phyloP scores from a whole-genome alignment of 2,329 filamentous ascomycete species.

The Zasmidium angulare region DNA sequence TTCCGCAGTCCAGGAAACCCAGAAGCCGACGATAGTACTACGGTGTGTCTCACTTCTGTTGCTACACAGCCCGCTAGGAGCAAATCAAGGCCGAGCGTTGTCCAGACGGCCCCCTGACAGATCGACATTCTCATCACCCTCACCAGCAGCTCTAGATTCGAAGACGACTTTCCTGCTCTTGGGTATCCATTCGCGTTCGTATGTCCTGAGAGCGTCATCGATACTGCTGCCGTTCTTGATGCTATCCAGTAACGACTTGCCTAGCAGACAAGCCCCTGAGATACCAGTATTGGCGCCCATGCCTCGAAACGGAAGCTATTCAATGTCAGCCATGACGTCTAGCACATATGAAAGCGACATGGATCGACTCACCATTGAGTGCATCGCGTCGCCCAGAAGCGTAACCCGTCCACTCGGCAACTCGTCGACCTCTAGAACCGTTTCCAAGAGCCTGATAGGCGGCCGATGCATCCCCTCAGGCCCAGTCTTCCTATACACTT shows the following conservation, averaged over 20 bases:
- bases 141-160: background rate
- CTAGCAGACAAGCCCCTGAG: background rate
- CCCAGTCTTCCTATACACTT: background rate
- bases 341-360: no score
- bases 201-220: background rate
- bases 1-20: no score
- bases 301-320: background rate
- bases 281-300: background rate
- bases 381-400: background rate
- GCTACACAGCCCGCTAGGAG: no score
- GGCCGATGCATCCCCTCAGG: background rate
- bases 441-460: background rate
- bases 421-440: background rate
- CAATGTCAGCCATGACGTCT: background rate
- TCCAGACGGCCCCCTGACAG: background rate
- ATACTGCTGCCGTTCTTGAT: background rate
- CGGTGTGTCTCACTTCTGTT: no score
- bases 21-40: no score
- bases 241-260: background rate
- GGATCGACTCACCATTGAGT: background rate
- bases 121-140: background rate
- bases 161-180: background rate
- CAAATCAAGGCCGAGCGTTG: background rate
- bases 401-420: background rate
- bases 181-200: background rate